phyloP scores from a whole-genome alignment of 805 yeast genomes.

The Yarrowia sp. region DNA sequence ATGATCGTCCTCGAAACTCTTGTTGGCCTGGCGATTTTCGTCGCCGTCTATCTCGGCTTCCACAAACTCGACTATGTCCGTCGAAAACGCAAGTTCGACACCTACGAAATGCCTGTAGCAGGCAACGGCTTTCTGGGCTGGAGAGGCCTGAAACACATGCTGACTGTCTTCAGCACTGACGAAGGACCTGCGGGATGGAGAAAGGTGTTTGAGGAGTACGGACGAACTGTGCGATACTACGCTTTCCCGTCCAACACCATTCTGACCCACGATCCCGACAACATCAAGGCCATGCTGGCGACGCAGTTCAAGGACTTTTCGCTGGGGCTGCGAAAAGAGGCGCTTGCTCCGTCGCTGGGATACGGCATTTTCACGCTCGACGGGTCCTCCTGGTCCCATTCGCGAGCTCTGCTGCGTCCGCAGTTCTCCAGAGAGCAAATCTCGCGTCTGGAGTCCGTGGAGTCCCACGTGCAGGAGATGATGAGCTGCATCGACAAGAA shows the following conservation, averaged over 20 bases:
- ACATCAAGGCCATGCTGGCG: slow-evolving; percentile 38
- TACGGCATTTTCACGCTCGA: slow-evolving; percentile 41
- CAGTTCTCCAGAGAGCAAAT: slow-evolving; percentile 40
- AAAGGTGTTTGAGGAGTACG: background rate
- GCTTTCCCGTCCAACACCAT: background rate
- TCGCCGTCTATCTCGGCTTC: background rate
- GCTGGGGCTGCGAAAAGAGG: slow-evolving; percentile 35
- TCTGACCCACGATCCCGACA: slow-evolving; percentile 38
- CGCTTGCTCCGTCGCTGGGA: slow-evolving; percentile 38
- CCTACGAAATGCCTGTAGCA: background rate
- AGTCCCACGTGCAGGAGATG: slow-evolving; percentile 34
- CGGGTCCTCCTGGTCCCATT: slow-evolving; percentile 41
- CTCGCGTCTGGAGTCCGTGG: slow-evolving; percentile 34
- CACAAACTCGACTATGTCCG: background rate
- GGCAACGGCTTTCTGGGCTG: background rate
- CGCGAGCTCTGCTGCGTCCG: slow-evolving; percentile 41
- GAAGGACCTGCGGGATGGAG: background rate
- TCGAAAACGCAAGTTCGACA: background rate
- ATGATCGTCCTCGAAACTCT: background rate
- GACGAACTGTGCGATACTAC: background rate
- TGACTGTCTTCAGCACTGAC: background rate
- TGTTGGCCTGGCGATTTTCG: background rate
- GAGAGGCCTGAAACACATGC: background rate
- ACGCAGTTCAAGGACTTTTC: slow-evolving; percentile 38
- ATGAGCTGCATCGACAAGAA: background rate